Evolutionary conservation across 441 rosid genomes (phyloP).

Genomic region (Croton setiger): DNA sequence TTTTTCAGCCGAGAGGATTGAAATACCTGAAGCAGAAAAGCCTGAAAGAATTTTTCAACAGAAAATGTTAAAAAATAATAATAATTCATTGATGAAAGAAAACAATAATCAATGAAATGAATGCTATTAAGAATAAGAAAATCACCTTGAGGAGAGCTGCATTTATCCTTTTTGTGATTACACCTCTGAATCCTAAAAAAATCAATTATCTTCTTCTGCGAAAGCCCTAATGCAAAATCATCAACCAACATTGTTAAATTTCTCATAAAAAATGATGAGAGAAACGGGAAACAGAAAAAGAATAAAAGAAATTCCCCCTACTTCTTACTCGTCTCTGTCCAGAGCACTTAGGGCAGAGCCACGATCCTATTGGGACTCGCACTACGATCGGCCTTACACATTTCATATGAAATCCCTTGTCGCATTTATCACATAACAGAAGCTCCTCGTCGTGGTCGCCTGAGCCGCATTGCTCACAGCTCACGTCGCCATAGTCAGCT

Average conservation of each 20-base stretch:
- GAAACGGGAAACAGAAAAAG: not conserved
- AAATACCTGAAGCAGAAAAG: constrained; percentile 11
- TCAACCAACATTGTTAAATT: constrained; percentile 23
- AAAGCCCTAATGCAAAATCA: constrained; percentile 46
- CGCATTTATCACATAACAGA: constrained; percentile 80
- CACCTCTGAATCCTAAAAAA: constrained; percentile 72
- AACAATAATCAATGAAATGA: not conserved
- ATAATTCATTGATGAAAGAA: not conserved
- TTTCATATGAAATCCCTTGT: constrained; percentile 78
- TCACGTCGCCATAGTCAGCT: constrained; percentile 44
- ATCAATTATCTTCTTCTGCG: constrained; percentile 81
- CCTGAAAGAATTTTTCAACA: constrained; percentile 21
- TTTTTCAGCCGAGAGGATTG: not conserved
- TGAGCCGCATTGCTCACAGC: constrained; percentile 70
- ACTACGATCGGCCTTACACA: constrained; percentile 81
- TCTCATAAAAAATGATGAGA: not conserved
- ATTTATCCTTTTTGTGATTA: constrained; percentile 27
- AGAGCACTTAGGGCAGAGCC: constrained; percentile 74
- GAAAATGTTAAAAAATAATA: not conserved
- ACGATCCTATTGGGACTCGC: constrained; percentile 76
- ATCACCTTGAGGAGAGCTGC: constrained; percentile 50
- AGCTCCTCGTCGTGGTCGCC: constrained; percentile 69
- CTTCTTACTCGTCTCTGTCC: constrained; percentile 77
- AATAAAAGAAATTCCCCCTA: constrained; percentile 36
- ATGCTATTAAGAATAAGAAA: not conserved